phyloP scores from a whole-genome alignment of 2,329 filamentous ascomycete genomes.

The Diplodia corticola region DNA sequence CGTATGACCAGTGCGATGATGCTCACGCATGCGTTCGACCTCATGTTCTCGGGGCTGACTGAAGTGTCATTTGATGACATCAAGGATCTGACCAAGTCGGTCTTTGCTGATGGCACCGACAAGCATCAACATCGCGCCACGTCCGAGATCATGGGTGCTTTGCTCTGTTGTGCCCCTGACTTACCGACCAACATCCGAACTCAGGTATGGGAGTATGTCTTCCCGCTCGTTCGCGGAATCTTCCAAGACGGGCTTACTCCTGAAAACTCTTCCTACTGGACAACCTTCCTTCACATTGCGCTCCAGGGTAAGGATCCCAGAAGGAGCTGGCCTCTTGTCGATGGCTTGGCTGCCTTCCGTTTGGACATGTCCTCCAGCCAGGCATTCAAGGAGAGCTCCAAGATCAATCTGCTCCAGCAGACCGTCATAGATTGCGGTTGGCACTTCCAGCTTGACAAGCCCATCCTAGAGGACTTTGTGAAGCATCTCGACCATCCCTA shows the following conservation, averaged over 20 bases:
- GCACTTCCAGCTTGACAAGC: slow-evolving; percentile 91
- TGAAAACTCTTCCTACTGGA: slow-evolving; percentile 93
- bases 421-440: slow-evolving; percentile 85
- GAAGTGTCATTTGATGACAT: slow-evolving; percentile 82
- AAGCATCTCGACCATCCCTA: slow-evolving; percentile 94
- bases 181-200: slow-evolving; percentile 72
- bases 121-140: slow-evolving; percentile 98
- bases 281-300: slow-evolving; percentile 86
- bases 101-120: slow-evolving; percentile 91
- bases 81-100: slow-evolving; percentile 71
- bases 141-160: slow-evolving; percentile 84
- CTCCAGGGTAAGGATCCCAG: slow-evolving; percentile 88
- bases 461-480: slow-evolving; percentile 86
- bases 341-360: slow-evolving; percentile 79
- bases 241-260: slow-evolving; percentile 92
- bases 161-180: slow-evolving; percentile 79
- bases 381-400: slow-evolving; percentile 97
- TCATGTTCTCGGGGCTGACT: slow-evolving; percentile 80
- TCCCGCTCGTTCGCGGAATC: slow-evolving; percentile 81
- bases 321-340: slow-evolving; percentile 80
- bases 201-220: slow-evolving; percentile 83
- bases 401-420: slow-evolving; percentile 88
- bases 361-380: slow-evolving; percentile 94
- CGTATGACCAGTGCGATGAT: slow-evolving; percentile 84
- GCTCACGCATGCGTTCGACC: slow-evolving; percentile 84